Evolutionary conservation across 805 yeast genomes (phyloP), one percentile per base, ranked within the genome.

Genomic region (Metschnikowia similis): DNA sequence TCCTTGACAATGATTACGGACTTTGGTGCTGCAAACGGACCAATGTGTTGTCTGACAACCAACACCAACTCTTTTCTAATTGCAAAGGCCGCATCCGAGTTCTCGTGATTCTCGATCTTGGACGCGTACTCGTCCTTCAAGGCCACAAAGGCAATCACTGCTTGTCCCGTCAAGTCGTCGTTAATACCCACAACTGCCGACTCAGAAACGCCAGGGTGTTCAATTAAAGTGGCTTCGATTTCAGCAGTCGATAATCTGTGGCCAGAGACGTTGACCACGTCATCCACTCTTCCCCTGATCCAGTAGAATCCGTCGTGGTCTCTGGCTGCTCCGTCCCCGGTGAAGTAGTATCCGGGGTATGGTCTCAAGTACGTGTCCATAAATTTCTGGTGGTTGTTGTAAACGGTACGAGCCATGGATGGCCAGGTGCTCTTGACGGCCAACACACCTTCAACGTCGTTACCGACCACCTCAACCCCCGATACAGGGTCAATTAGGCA

Each of bases 321-420:
- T 64, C 91, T 79, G 16, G 90, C 92, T 28, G 92, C 94, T 70
- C 95, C 95, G 70, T 87, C 96, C 61, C 96, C 96, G 1, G 94
- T 84, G 74, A 87, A 87, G 72, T 86, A 87, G 66, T 79, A 81
- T 44, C 90, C 90, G 45, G 87, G 87, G 71, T 86, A 87, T 47
- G 94, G 92, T 51, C 81, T 83, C 66, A 86, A 71, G 69, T 87
- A 87, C n/a, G 94, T 87, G 60, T 87, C 95, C 72, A 84, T 70
- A 70, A 74, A 87, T 65, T 89, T 77, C 57, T 76, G 75, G 69
- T 87, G 86, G 70, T 87, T 86, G 54, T 79, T 79, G 87, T 88
- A 87, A 55, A 87, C 86, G 26, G 90, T 75, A 74, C 96, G 81
- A 17, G 94, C 87, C 78, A 87, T 83, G 3, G 92, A 85, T 35